Evolutionary conservation across 2,329 filamentous ascomycete genomes (phyloP).

Genomic region (Clarireedia paspali): DNA sequence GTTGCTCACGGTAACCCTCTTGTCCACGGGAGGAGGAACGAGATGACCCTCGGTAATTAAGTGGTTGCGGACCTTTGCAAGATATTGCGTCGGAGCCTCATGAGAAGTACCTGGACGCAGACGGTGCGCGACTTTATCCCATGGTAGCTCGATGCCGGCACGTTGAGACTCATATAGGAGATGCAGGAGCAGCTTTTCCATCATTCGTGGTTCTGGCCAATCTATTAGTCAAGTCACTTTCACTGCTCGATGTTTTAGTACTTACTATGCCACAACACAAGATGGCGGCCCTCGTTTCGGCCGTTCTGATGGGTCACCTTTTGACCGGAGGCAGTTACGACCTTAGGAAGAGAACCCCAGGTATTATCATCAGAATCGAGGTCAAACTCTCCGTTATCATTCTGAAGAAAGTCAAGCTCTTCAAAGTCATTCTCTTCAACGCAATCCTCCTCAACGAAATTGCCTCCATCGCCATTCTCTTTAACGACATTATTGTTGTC

Average conservation of each 20-base stretch:
- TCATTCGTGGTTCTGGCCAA: slow-evolving; percentile 29
- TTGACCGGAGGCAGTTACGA: not conserved
- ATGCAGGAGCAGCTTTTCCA: slow-evolving; percentile 37
- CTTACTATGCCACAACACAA: slow-evolving; percentile 40
- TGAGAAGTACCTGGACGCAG: slow-evolving; percentile 21
- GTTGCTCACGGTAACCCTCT: slow-evolving; percentile 7
- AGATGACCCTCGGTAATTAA: slow-evolving; percentile 25
- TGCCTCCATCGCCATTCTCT: too few relatives aligned
- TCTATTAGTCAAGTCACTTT: too few relatives aligned
- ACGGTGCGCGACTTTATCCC: slow-evolving; percentile 23
- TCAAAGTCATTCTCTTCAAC: not conserved
- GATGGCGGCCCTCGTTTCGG: slow-evolving; percentile 30
- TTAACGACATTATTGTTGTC: too few relatives aligned
- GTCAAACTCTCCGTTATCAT: not conserved
- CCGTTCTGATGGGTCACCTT: slow-evolving; percentile 24
- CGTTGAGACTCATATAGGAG: slow-evolving; percentile 34
- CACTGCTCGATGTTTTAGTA: not conserved
- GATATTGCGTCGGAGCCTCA: slow-evolving; percentile 15
- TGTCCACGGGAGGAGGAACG: slow-evolving; percentile 24
- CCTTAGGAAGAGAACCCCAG: not conserved
- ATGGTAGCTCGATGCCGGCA: slow-evolving; percentile 17
- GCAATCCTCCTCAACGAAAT: not conserved
- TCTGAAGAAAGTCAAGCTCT: not conserved
- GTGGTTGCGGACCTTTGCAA: slow-evolving; percentile 21
- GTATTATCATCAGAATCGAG: not conserved